Base-by-base conservation (phyloP, 164 flowering plant species). In the Stephania yunnanensis region DNA sequence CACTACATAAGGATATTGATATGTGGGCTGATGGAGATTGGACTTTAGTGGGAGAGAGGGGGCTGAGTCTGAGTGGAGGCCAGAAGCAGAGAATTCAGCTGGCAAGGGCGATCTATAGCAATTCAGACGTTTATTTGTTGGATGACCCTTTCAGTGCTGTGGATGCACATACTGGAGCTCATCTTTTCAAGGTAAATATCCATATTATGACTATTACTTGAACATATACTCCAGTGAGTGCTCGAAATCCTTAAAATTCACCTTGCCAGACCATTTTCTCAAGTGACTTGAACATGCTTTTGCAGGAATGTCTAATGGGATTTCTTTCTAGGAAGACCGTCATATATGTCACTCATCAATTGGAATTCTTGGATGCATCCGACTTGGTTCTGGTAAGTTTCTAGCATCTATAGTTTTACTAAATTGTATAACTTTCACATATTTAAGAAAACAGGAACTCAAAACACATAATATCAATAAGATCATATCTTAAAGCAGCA, bases 81-180 rank as follows among this genome's bases (percentile, higher is more conserved):
- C 93, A 93, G 77, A 93, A 90, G 81, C 98, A 93, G 74, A 82
- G 97, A 75, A 85, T 91, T 84, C 95, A 90, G 77, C 81, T 92
- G 71, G 97, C 98, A 6, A 78, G 98, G 46, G 98, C 97, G 1
- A 82, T 88, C 63, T 92, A 92, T 42, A 86, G 86, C 58, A 80
- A 89, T 75, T 81, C 94, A 9, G 95, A 92, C 81, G 84, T 93
- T 71, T 90, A 87, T 80, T 75, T 93, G 78, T 81, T 92, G 3
- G 98, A 93, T 79, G 97, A 93, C 75, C 98, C 98, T 74, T 90
- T 93, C 79, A 92, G 97, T 72, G 97, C 98, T 6, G 95, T 93
- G 45, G 98, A 92, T 84, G 95, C 92, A 63, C 95, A 89, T 78
- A 93, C 97, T 15, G 92, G 92, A 68, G 81, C 93, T 44, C 96